phyloP scores from a whole-genome alignment of 177 flowering plant species.

The Vitis hybrid region DNA sequence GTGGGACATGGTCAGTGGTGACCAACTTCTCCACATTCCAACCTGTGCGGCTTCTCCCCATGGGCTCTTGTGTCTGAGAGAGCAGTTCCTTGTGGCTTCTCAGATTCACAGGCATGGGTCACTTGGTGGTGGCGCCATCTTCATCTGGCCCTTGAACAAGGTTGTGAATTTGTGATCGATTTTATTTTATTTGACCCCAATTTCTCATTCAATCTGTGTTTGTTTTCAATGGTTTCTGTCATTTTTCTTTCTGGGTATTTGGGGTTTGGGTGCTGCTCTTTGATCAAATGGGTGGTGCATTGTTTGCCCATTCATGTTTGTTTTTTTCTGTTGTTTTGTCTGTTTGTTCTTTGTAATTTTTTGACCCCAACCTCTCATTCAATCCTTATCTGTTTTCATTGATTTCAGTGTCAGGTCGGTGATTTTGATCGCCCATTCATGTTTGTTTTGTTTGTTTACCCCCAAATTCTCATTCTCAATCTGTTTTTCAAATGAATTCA shows the following conservation, averaged over 20 bases:
- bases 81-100: constrained; percentile 55
- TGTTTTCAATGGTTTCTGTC: neutral
- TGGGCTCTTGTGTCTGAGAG: constrained; percentile 46
- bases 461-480: neutral
- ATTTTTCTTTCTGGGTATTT: no score
- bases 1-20: constrained; percentile 49
- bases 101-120: constrained; percentile 51
- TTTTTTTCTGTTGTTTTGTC: no score
- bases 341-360: no score
- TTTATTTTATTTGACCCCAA: no score
- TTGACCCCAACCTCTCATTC: neutral
- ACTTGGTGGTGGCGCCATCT: constrained; percentile 50
- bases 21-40: constrained; percentile 49
- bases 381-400: neutral
- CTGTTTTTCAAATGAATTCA: neutral
- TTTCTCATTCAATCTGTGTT: neutral
- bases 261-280: no score
- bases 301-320: no score
- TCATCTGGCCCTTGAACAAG: constrained; percentile 54
- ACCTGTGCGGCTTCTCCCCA: constrained; percentile 55
- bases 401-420: neutral
- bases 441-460: no score
- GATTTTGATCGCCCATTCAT: no score
- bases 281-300: no score
- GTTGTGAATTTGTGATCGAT: constrained; percentile 15